phyloP scores from a whole-genome alignment of 1,284 basidiomycete species.

The Heimioporus retisporus region DNA sequence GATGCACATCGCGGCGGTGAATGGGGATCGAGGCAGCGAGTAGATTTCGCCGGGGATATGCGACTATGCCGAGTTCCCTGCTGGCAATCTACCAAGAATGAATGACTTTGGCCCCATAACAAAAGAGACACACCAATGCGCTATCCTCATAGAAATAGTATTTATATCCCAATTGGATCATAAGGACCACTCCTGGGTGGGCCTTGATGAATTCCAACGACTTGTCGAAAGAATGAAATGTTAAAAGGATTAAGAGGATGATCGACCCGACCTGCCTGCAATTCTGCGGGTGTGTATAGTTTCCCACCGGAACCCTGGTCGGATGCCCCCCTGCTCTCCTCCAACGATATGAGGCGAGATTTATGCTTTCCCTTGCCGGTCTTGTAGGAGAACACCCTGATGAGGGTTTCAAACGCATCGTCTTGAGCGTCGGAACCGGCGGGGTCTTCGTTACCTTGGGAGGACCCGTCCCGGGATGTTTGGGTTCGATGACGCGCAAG shows the following conservation, averaged over 20 bases:
- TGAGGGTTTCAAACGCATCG: slow-evolving; percentile 59
- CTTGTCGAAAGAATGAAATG: slow-evolving; percentile 8
- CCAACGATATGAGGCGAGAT: slow-evolving; percentile 26
- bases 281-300: slow-evolving; percentile 86
- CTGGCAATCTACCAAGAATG: slow-evolving; percentile 69
- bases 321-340: slow-evolving; percentile 50
- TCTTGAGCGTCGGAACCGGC: slow-evolving; percentile 55
- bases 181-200: slow-evolving; percentile 81
- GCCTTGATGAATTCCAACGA: slow-evolving; percentile 72
- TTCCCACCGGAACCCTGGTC: slow-evolving; percentile 82
- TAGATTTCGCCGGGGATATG: slow-evolving; percentile 85
- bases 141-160: slow-evolving; percentile 93
- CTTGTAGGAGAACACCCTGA: slow-evolving; percentile 59
- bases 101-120: slow-evolving; percentile 10
- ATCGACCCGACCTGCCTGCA: slow-evolving; percentile 63
- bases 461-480: slow-evolving; percentile 33
- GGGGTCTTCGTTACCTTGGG: slow-evolving; percentile 36
- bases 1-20: slow-evolving; percentile 86
- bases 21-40: slow-evolving; percentile 86
- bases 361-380: slow-evolving; percentile 44
- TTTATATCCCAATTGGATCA: slow-evolving; percentile 93
- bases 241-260: slow-evolving; percentile 8
- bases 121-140: slow-evolving; percentile 60
- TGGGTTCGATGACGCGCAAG: slow-evolving; percentile 29
- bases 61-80: slow-evolving; percentile 85